Conservation (phyloP, 352 stramenopile species). For the Pythium biforme region DNA sequence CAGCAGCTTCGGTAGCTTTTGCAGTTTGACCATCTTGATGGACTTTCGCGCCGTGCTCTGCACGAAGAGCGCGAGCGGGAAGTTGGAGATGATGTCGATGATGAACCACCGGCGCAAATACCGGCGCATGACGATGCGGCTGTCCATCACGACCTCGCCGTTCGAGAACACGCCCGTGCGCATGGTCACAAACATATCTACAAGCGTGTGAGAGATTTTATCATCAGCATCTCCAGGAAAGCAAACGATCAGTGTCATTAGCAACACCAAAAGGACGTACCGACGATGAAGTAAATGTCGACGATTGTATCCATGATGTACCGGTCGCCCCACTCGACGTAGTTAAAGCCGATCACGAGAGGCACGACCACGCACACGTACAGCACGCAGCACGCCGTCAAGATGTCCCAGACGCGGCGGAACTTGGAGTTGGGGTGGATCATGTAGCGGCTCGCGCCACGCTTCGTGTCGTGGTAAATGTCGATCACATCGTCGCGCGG, state of each 20-base stretch:
- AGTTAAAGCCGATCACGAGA: conserved; percentile 67
- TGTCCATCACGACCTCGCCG: conserved; percentile 83
- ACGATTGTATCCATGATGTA: conserved; percentile 64
- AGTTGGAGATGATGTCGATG: conserved; percentile 81
- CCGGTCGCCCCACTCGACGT: conserved; percentile 56
- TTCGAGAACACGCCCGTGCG: conserved; percentile 72
- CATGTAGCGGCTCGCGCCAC: conserved; percentile 60
- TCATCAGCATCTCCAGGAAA: no score
- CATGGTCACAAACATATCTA: conserved; percentile 80
- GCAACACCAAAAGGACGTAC: no score
- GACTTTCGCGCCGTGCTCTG: conserved; percentile 55
- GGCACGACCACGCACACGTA: conserved; percentile 73
- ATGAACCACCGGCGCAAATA: conserved; percentile 85
- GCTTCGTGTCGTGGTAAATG: conserved; percentile 74
- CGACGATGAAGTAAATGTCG: conserved; percentile 75
- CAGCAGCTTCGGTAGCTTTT: conserved; percentile 85
- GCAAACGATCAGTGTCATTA: no score
- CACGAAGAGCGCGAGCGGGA: conserved; percentile 72
- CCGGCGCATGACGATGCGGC: conserved; percentile 46
- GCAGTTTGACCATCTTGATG: conserved; percentile 81
- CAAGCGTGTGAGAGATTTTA: no score
- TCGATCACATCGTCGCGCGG: conserved; percentile 55
- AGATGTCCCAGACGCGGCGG: conserved; percentile 65
- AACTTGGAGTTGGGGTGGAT: conserved; percentile 81
- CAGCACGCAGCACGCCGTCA: conserved; percentile 69